Evolutionary conservation across 2,329 filamentous ascomycete species (phyloP).

Genomic region (Blastomyces percursus): DNA sequence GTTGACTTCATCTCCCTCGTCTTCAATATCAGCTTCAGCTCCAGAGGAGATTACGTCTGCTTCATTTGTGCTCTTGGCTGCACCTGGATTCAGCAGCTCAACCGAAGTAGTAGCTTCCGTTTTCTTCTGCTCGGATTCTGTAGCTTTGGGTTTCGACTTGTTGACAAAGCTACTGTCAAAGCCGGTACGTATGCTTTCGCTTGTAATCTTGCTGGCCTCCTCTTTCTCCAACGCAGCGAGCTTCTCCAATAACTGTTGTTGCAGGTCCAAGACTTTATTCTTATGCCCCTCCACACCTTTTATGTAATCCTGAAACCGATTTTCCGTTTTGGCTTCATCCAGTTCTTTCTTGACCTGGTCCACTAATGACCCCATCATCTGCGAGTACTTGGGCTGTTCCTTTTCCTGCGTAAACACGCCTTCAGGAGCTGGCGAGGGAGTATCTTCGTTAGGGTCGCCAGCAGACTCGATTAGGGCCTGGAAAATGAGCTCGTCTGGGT

Average conservation of each 20-base stretch:
- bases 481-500: constrained; percentile 75
- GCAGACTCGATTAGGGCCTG: constrained; percentile 76
- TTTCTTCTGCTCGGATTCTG: constrained; percentile 32
- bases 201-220: constrained; percentile 84
- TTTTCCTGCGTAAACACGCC: constrained; percentile 67
- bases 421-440: constrained; percentile 62
- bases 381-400: constrained; percentile 73
- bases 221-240: constrained; percentile 74
- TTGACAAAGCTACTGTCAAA: constrained; percentile 79
- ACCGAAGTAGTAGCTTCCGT: constrained; percentile 32
- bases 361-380: constrained; percentile 96
- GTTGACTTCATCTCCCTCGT: constrained; percentile 57
- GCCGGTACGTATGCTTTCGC: constrained; percentile 74
- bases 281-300: constrained; percentile 67
- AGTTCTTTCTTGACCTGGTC: constrained; percentile 85
- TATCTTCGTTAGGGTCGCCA: constrained; percentile 58
- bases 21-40: constrained; percentile 47
- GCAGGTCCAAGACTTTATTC: constrained; percentile 64
- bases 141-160: constrained; percentile 40
- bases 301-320: constrained; percentile 64
- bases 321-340: constrained; percentile 58
- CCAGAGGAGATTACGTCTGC: constrained; percentile 41
- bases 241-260: constrained; percentile 62
- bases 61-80: constrained; percentile 19
- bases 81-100: constrained; percentile 65